A percentile compares a stretch with the other conserved stretches of the same genome.
phyloP scores from a whole-genome alignment of 2,329 filamentous ascomycete genomes.

The Bipolaris bicolor region DNA sequence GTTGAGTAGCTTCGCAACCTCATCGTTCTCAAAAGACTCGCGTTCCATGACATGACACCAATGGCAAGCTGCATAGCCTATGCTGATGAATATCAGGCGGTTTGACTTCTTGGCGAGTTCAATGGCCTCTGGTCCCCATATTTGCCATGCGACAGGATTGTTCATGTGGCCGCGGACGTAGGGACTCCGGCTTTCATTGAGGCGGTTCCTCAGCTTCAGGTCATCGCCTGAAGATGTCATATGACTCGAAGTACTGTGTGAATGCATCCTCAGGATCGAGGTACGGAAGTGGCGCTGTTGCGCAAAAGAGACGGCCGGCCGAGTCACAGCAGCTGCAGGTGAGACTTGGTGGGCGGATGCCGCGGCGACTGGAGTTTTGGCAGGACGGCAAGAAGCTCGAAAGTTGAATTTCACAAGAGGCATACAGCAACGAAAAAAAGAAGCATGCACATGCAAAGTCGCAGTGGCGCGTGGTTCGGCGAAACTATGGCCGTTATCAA shows the following conservation, averaged over 20 bases:
- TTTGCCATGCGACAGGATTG: constrained; percentile 91
- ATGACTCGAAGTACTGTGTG: constrained; percentile 25
- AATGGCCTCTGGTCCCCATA: constrained; percentile 79
- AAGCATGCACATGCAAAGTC: not conserved
- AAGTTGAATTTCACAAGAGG: constrained; percentile 38
- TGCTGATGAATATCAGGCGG: constrained; percentile 88
- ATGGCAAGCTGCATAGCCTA: constrained; percentile 94
- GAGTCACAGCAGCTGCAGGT: constrained; percentile 11
- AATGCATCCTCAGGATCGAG: constrained; percentile 40
- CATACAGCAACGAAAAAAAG: constrained; percentile 28
- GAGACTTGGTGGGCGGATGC: constrained; percentile 6
- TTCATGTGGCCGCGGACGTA: constrained; percentile 76
- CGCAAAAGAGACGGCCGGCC: constrained; percentile 21
- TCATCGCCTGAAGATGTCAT: constrained; percentile 25
- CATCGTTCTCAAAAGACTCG: constrained; percentile 85
- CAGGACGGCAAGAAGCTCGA: constrained; percentile 33
- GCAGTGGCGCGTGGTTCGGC: constrained; percentile 7
- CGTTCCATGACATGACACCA: constrained; percentile 90
- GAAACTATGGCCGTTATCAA: constrained; percentile 16
- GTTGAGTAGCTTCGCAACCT: constrained; percentile 84
- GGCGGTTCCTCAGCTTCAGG: constrained; percentile 60
- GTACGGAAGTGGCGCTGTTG: constrained; percentile 35
- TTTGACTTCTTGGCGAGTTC: constrained; percentile 79
- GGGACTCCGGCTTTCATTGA: constrained; percentile 67
- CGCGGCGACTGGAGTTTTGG: constrained; percentile 17